phyloP scores from a whole-genome alignment of 1,139 yeast genomes.

The Hanseniaspora uvarum region DNA sequence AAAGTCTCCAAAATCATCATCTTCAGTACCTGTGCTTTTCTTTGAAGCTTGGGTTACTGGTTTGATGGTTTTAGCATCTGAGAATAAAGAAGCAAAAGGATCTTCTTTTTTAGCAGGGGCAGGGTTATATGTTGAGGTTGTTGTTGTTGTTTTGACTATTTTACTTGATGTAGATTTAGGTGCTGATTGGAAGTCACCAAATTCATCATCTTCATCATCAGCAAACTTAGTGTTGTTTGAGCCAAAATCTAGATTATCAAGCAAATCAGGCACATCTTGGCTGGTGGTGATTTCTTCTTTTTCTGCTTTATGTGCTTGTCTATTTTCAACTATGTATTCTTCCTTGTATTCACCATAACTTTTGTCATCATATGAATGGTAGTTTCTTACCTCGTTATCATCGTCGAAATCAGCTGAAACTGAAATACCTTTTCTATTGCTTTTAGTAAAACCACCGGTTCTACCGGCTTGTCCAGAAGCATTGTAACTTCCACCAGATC shows the following conservation, averaged over 20 bases:
- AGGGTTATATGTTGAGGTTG: slow-evolving; percentile 30
- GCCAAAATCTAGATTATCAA: slow-evolving; percentile 37
- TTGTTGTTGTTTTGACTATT: slow-evolving; percentile 23
- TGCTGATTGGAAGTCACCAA: slow-evolving; percentile 87
- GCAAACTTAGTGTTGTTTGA: slow-evolving; percentile 22
- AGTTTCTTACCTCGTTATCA: slow-evolving; percentile 42
- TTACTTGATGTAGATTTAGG: slow-evolving; percentile 18
- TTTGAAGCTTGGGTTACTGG: slow-evolving; percentile 4
- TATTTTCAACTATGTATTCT: slow-evolving; percentile 28
- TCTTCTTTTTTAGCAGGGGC: slow-evolving; percentile 39
- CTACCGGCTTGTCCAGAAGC: slow-evolving; percentile 24
- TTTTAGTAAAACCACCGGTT: slow-evolving; percentile 28
- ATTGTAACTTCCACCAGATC: slow-evolving; percentile 52
- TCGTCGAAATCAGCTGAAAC: slow-evolving; percentile 38
- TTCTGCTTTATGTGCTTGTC: slow-evolving; percentile 19
- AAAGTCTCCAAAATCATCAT: slow-evolving; percentile 29
- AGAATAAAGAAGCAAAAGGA: slow-evolving; percentile 75
- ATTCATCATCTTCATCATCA: slow-evolving; percentile 70
- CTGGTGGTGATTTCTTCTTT: slow-evolving; percentile 5
- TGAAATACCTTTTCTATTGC: slow-evolving; percentile 29
- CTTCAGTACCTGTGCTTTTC: slow-evolving; percentile 6
- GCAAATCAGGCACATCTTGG: slow-evolving; percentile 41
- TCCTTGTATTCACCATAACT: slow-evolving; percentile 64
- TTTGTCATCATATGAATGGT: slow-evolving; percentile 67
- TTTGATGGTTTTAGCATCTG: slow-evolving; percentile 50